phyloP scores from a whole-genome alignment of 2,329 filamentous ascomycete species.

The Coniella lustricola region DNA sequence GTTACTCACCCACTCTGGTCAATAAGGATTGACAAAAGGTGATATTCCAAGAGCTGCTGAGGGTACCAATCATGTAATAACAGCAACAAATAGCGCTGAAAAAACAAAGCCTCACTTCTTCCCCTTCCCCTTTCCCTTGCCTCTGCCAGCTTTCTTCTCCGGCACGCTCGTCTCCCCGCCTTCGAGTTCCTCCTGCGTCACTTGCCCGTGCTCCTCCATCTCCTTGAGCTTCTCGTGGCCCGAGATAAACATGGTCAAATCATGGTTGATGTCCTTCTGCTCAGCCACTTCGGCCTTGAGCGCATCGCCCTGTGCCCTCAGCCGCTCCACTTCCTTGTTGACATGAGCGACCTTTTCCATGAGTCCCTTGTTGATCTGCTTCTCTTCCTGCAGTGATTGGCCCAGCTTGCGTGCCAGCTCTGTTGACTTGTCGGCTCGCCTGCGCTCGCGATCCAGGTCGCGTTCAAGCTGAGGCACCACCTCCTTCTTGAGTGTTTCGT shows the following conservation, averaged over 20 bases:
- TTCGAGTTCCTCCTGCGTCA: conserved; percentile 64
- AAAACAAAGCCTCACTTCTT: conserved; percentile 22
- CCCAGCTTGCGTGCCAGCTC: conserved; percentile 69
- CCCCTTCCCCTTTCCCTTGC: conserved; percentile 46
- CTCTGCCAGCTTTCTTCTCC: conserved; percentile 37
- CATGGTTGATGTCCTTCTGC: conserved; percentile 77
- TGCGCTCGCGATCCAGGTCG: conserved; percentile 61
- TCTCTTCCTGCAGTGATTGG: conserved; percentile 77
- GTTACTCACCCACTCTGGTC: too few species aligned
- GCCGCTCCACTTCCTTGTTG: conserved; percentile 50
- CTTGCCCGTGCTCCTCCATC: conserved; percentile 52
- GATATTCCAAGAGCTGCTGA: too few species aligned
- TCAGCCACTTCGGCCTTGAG: conserved; percentile 61
- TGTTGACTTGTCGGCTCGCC: conserved; percentile 63
- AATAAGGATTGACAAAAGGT: too few species aligned
- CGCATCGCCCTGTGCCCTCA: conserved; percentile 50
- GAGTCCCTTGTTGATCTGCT: conserved; percentile 72
- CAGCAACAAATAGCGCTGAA: too few species aligned
- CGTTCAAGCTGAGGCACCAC: conserved; percentile 64
- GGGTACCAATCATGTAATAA: too few species aligned
- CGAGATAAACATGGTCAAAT: conserved; percentile 81
- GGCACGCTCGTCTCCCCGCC: conserved; percentile 65
- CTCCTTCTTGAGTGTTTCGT: conserved; percentile 44
- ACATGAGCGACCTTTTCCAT: conserved; percentile 75
- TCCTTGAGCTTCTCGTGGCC: conserved; percentile 73